A percentile compares a stretch with the other conserved stretches of the same genome.
Evolutionary conservation across 192 early-diverging fungal genomes (phyloP).

Genomic region (Mortierella antarctica): DNA sequence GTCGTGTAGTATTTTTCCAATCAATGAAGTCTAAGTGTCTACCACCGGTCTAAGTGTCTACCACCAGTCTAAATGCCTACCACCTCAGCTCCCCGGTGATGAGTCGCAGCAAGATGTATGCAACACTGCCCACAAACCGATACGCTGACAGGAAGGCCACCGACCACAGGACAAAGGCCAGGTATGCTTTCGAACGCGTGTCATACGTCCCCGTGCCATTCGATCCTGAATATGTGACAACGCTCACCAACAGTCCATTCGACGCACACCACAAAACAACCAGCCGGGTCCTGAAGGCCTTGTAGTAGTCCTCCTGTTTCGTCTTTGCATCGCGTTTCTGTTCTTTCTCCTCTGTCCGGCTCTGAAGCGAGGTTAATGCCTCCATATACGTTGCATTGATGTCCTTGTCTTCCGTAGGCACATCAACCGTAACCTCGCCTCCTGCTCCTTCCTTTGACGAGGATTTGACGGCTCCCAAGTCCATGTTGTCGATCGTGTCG

Average conservation of each 20-base stretch:
- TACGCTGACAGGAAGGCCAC: constrained; percentile 74
- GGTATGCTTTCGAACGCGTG: constrained; percentile 56
- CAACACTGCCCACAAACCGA: constrained; percentile 74
- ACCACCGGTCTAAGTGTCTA: too few species aligned
- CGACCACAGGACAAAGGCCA: constrained; percentile 82
- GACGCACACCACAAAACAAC: constrained; percentile 84
- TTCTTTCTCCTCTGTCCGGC: constrained; percentile 55
- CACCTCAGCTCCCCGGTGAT: constrained; percentile 64
- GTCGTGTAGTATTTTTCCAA: too few species aligned
- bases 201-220: constrained; percentile 41
- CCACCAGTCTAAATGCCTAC: too few species aligned
- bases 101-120: constrained; percentile 73
- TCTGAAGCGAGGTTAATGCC: constrained; percentile 69
- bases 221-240: constrained; percentile 66
- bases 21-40: too few species aligned
- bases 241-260: constrained; percentile 75
- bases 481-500: constrained; percentile 74
- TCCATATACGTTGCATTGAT: constrained; percentile 85
- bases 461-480: constrained; percentile 83
- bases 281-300: constrained; percentile 81
- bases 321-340: constrained; percentile 74
- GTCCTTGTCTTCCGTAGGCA: constrained; percentile 83
- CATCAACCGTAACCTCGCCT: constrained; percentile 77
- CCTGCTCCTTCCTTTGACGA: constrained; percentile 75
- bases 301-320: constrained; percentile 86